phyloP scores from a whole-genome alignment of 106 monocot genomes.

The Hemerocallis citrina region DNA sequence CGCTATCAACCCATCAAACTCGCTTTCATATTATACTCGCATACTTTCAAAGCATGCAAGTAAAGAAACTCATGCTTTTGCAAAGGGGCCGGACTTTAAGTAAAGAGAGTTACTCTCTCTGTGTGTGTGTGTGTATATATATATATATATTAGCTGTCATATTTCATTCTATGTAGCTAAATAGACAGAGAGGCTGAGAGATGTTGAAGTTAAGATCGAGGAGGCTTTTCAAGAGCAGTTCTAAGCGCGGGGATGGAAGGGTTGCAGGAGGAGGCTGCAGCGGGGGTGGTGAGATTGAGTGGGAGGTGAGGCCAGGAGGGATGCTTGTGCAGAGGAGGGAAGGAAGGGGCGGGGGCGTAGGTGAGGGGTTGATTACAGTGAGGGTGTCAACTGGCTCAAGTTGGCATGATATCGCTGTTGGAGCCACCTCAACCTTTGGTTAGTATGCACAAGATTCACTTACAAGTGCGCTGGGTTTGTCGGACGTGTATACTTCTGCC shows the following conservation, averaged over 20 bases:
- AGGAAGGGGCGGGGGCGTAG: not conserved
- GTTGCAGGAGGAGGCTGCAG: not conserved
- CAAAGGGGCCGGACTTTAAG: too few relatives aligned
- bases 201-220: slow-evolving; percentile 47
- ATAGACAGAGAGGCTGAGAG: slow-evolving; percentile 4
- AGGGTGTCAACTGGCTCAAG: slow-evolving; percentile 33
- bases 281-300: slow-evolving; percentile 30
- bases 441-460: too few relatives aligned
- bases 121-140: not conserved
- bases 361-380: slow-evolving; percentile 29
- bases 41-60: too few relatives aligned
- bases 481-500: too few relatives aligned
- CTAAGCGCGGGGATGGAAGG: slow-evolving; percentile 13
- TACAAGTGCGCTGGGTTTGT: too few relatives aligned
- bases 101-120: slow-evolving; percentile 5
- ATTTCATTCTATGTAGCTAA: not conserved
- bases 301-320: slow-evolving; percentile 64
- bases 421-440: slow-evolving; percentile 47
- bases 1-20: too few relatives aligned
- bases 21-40: not conserved
- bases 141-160: not conserved
- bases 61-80: too few relatives aligned
- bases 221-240: slow-evolving; percentile 48
- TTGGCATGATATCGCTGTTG: slow-evolving; percentile 35
- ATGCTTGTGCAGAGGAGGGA: slow-evolving; percentile 69